Conservation (phyloP, 2,329 filamentous ascomycete species). For the Diaporthe citrichinensis region DNA sequence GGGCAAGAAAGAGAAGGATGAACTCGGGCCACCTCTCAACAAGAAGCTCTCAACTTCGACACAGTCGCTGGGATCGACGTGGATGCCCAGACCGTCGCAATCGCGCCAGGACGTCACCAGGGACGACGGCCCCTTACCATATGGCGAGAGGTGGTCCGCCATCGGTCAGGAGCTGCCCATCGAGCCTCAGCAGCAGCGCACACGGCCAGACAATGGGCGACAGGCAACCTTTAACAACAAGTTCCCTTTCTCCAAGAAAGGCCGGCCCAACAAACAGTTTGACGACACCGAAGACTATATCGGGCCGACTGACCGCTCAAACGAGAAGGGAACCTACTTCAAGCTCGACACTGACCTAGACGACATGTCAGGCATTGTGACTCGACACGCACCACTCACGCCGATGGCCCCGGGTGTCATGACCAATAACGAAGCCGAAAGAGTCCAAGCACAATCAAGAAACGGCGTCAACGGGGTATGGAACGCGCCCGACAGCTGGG, state of each 20-base stretch:
- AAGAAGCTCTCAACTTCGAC: conserved; percentile 66
- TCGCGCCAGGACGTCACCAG: conserved; percentile 60
- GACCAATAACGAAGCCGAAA: conserved; percentile 59
- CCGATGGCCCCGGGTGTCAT: conserved; percentile 74
- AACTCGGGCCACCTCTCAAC: conserved; percentile 59
- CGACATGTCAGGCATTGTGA: conserved; percentile 92
- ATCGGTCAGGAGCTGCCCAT: conserved; percentile 12
- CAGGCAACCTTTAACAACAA: conserved; percentile 73
- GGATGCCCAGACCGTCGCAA: conserved; percentile 56
- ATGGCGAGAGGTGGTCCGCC: conserved; percentile 46
- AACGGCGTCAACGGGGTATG: conserved; percentile 73
- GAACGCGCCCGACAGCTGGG: conserved; percentile 98
- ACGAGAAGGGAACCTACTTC: conserved; percentile 72
- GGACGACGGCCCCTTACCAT: conserved; percentile 48
- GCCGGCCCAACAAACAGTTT: conserved; percentile 59
- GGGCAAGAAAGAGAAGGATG: conserved; percentile 68
- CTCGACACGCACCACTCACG: conserved; percentile 77
- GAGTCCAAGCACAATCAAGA: conserved; percentile 48
- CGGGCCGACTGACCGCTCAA: conserved; percentile 69
- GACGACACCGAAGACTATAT: conserved; percentile 72
- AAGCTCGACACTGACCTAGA: conserved; percentile 89
- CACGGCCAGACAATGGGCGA: conserved; percentile 50
- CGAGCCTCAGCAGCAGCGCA: conserved; percentile 35
- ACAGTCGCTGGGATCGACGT: conserved; percentile 62
- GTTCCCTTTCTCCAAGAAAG: conserved; percentile 73